Conservation (phyloP, 129 eudicot species). For the Arctium minus region DNA sequence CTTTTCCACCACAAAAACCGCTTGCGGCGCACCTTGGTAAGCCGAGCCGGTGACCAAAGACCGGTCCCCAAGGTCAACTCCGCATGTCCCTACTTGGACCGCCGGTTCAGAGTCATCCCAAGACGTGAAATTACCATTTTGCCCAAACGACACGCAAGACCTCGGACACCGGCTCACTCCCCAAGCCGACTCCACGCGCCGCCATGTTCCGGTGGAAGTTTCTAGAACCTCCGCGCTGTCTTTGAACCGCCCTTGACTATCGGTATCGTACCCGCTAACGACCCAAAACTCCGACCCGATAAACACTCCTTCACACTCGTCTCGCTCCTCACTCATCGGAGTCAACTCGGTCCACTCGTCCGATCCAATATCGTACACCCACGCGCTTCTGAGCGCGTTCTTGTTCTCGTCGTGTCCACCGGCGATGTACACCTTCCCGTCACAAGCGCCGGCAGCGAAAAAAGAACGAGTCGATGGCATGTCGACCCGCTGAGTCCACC, state of each 20-base stretch:
- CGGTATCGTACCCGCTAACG: constrained; percentile 66
- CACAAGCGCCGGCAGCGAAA: constrained; percentile 57
- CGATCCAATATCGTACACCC: constrained; percentile 40
- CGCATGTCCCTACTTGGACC: constrained; percentile 52
- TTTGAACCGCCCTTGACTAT: constrained; percentile 59
- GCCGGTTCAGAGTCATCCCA: constrained; percentile 55
- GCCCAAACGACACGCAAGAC: constrained; percentile 46
- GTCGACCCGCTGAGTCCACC: constrained; percentile 58
- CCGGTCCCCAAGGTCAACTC: constrained; percentile 53
- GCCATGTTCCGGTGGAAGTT: constrained; percentile 49
- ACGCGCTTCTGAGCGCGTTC: constrained; percentile 60
- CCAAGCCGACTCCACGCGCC: constrained; percentile 66
- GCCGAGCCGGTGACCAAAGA: constrained; percentile 58
- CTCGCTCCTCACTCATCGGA: constrained; percentile 76
- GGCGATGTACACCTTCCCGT: constrained; percentile 52
- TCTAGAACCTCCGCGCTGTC: constrained; percentile 52
- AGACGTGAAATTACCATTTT: constrained; percentile 36
- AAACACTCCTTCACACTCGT: constrained; percentile 70
- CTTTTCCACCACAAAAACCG: constrained; percentile 40
- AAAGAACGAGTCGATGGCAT: constrained; percentile 73
- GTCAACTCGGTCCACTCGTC: constrained; percentile 82
- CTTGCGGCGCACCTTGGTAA: constrained; percentile 54
- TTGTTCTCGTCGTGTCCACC: constrained; percentile 86
- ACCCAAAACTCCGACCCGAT: constrained; percentile 80
- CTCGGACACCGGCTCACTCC: constrained; percentile 59